phyloP scores from a whole-genome alignment of 2,329 filamentous ascomycete genomes.

The Cladophialophora immunda region DNA sequence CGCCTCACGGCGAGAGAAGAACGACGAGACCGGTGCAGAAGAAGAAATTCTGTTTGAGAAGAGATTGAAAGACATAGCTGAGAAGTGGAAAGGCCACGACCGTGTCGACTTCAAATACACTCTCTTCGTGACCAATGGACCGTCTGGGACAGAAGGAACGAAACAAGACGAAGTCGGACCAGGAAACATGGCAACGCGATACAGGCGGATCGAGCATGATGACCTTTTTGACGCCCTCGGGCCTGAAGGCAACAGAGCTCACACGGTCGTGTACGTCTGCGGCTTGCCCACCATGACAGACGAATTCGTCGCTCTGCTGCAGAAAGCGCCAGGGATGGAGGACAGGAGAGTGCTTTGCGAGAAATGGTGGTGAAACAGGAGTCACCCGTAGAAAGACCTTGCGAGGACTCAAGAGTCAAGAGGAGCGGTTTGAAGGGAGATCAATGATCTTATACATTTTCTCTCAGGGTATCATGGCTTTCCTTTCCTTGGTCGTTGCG shows the following conservation, averaged over 20 bases:
- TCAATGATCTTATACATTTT: neutral
- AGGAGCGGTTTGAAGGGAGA: neutral
- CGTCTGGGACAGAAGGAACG: neutral
- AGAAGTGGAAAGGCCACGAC: constrained; percentile 32
- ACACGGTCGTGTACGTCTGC: constrained; percentile 71
- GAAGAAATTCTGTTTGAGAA: constrained; percentile 62
- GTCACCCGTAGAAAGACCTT: neutral
- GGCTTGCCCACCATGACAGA: constrained; percentile 76
- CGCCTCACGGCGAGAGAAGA: constrained; percentile 37
- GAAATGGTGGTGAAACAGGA: constrained; percentile 67
- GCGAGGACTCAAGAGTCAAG: neutral
- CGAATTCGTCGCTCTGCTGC: constrained; percentile 61
- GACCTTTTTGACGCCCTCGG: constrained; percentile 49
- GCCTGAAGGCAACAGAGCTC: constrained; percentile 46
- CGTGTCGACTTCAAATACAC: constrained; percentile 54
- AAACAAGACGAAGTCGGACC: neutral
- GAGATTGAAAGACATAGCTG: constrained; percentile 56
- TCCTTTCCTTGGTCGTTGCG: neutral
- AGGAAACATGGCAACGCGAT: constrained; percentile 42
- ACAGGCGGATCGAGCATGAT: constrained; percentile 46
- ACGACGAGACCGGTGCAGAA: constrained; percentile 32
- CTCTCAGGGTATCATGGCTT: neutral
- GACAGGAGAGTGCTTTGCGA: constrained; percentile 63
- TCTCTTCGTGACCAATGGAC: constrained; percentile 58
- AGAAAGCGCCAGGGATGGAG: constrained; percentile 53